These are phyloP conservation scores for Stagonosporopsis rhizophila DNA, from an alignment of 2,329 filamentous ascomycete species.

Conservation along the genomic window DNA sequence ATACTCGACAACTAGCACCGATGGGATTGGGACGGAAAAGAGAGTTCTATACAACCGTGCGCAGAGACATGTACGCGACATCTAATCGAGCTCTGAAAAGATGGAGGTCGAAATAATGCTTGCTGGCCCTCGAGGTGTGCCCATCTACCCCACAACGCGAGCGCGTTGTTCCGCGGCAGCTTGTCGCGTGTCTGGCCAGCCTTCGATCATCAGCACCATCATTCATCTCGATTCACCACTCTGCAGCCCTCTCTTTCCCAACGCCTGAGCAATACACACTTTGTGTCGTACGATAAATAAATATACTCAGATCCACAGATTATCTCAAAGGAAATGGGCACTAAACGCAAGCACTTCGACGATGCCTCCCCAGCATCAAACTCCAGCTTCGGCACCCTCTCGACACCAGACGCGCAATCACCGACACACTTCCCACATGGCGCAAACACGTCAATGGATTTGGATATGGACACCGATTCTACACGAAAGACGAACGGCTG, in stretches of 20 bases:
- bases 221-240: conserved; percentile 15
- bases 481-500: conserved; percentile 25
- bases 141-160: conserved; percentile 28
- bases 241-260: neutral
- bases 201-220: conserved; percentile 33
- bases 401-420: conserved; percentile 41
- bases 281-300: no score
- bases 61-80: neutral
- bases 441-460: conserved; percentile 32
- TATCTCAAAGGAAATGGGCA: conserved; percentile 53
- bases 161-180: conserved; percentile 25
- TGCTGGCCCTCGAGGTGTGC: neutral
- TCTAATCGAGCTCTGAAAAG: neutral
- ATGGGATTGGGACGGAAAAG: neutral
- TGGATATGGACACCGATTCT: conserved; percentile 33
- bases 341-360: conserved; percentile 65
- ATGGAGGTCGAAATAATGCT: neutral
- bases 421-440: conserved; percentile 33
- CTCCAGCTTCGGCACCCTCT: conserved; percentile 45
- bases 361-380: conserved; percentile 55
- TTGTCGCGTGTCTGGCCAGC: conserved; percentile 32
- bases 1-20: no score
- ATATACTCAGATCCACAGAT: no score
- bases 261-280: neutral
- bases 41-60: neutral